Base-by-base conservation (phyloP, 31 red algal genomes). In the Asparagopsis taxiformis region DNA sequence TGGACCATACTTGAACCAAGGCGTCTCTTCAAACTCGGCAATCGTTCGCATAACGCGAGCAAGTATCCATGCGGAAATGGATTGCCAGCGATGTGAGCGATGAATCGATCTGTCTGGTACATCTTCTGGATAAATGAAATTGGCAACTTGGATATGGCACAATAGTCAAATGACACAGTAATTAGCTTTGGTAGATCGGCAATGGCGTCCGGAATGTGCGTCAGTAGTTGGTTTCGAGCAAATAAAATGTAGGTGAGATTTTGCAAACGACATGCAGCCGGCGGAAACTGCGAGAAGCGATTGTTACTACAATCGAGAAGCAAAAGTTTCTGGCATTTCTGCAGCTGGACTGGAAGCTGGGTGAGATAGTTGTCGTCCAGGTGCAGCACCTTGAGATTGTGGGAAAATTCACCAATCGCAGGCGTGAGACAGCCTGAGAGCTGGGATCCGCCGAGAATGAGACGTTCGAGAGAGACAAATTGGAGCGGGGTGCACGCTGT, bases 371-470 rank as follows among this genome's bases (percentile, higher is more conserved):
- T 78, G 21, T 78, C 30, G 50, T 78, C 74, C 36, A 63, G 48
- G 50, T 78, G 74, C 11, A 78, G 74, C 30, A 78, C 74, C 11
- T 63, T 62, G 33, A 78, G 23, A 11, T 21, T n/a, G n/a, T n/a
- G 30, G n/a, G 24, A 32, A 32, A 78, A 39, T 52, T 78, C 74
- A 23, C 58, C 59, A 52, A 78, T 65, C 26, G 74, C 74, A 31
- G 39, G 4, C 5, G 60, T 31, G 19, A 78, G 35, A 11, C 43
- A 25, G 59, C 41, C n/a, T n/a, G n/a, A 24, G 24, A 78, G 30
- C 15, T 31, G 31, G 7, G 74, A 65, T 36, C 19, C 30, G 38
- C 74, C 74, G 23, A 78, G n/a, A 37, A 78, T 59, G 60, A 78
- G 74, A 21, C 74, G 74, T 48, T 63, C 60, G 22, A 78, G 55